Base-by-base conservation (phyloP, 2,329 filamentous ascomycete genomes). In the Sarocladiaceae sp. region DNA sequence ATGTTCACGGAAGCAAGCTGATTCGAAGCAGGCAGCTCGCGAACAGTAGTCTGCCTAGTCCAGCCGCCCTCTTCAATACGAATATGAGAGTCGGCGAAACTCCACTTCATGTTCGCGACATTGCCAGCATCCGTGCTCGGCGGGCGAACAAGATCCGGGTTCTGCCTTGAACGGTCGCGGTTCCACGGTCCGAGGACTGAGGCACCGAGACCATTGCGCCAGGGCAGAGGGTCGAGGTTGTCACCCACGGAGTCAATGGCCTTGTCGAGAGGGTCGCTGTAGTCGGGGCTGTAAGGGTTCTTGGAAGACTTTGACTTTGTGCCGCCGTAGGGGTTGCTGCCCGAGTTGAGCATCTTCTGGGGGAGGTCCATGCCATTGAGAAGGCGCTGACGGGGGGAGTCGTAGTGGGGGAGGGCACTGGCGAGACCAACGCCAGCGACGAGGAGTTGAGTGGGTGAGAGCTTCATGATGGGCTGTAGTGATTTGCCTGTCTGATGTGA, bases 1-100 rank as follows among this genome's bases (percentile, higher is more conserved):
- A 91, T 91, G 65, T 91, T 89, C 52, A 90, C 87, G 36, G 84
- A 83, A 2, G 87, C 87, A 40, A 91, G 77, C 63, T 90, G 84
- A n/a, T 81, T 75, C 58, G 82, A 86, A 7, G 78, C 78, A 28
- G 79, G 76, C 3, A 88, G 73, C 66, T 87, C 83, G 28, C 82
- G 77, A 15, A 83, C 70, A 3, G 84, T 88, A 1, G 86, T 90
- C 66, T 90, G 84, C 22, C 87, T 77, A 1, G 87, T 88, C 87
- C 87, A 91, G 51, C 87, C 86, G 46, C 84, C 86, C 66, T 90
- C 86, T 76, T 84, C 81, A 49, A 85, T 85, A 31, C 82, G 72
- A 12, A 82, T 75, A 60, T 85, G 82, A 2, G 81, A 84, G 59
- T 85, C 82, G 2, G 79, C 79, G 60, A 85, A 85, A 55, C 80